These are phyloP conservation scores for Thielaviopsis populi DNA, from an alignment of 2,329 filamentous ascomycete species.

Conservation along the genomic window DNA sequence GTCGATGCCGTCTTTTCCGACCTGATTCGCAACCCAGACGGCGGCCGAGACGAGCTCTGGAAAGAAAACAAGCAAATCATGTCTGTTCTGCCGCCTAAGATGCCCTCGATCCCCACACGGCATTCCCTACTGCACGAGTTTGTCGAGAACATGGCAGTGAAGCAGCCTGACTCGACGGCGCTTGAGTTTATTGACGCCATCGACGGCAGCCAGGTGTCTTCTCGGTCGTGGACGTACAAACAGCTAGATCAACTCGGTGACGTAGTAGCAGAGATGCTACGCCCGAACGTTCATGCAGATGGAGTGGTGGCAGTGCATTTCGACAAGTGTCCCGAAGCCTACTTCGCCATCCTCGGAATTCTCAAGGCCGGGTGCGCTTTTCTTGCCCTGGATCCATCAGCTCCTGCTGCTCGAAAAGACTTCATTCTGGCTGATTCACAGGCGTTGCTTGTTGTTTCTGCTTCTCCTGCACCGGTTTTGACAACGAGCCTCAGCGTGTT, in stretches of 20 bases:
- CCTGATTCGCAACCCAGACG: constrained; percentile 36
- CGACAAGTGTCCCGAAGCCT: constrained; percentile 71
- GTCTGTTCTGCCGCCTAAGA: constrained; percentile 50
- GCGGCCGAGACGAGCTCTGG: constrained; percentile 12
- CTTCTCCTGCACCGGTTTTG: constrained; percentile 20
- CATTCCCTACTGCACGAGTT: constrained; percentile 59
- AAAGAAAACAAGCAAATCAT: constrained; percentile 26
- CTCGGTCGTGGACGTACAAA: constrained; percentile 51
- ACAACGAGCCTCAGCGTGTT: constrained; percentile 22
- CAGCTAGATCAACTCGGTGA: constrained; percentile 59
- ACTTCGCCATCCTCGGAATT: constrained; percentile 67
- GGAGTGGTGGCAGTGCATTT: constrained; percentile 62
- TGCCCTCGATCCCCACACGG: constrained; percentile 40
- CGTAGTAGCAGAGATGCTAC: constrained; percentile 51
- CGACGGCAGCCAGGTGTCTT: constrained; percentile 22
- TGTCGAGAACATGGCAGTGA: constrained; percentile 47
- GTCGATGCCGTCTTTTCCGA: constrained; percentile 52
- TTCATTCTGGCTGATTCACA: constrained; percentile 66
- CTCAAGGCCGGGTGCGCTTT: constrained; percentile 72
- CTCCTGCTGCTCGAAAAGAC: constrained; percentile 55
- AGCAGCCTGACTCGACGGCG: constrained; percentile 45
- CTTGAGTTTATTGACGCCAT: constrained; percentile 59
- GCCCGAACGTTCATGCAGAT: constrained; percentile 36
- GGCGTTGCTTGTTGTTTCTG: constrained; percentile 47
- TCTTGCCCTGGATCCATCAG: constrained; percentile 61